Base-by-base conservation (phyloP, 768 basidiomycete genomes). In the Pleurotus cornucopiae region DNA sequence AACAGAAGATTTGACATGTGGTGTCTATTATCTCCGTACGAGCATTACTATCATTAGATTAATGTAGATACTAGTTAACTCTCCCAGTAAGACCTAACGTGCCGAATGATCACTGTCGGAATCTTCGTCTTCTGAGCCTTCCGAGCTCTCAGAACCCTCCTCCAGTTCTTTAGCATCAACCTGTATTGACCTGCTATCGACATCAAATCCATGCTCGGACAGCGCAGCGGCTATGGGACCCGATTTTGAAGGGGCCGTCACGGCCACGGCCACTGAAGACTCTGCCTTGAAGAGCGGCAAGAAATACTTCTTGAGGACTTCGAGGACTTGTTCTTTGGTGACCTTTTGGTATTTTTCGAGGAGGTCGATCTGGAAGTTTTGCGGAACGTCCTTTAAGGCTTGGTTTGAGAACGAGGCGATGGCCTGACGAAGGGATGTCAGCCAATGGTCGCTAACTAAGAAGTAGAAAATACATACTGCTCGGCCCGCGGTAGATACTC, bases 331-430 rank as follows among this genome's bases (percentile, higher is more conserved):
- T 4, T 83, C 81, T 64, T 86, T 86, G 14, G 86, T 88, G 56
- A 98, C 81, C n/a, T 72, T 71, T 76, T 93, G 88, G 64, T 85
- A 89, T 65, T 85, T 83, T 61, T 86, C 81, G 45, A 96, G 76
- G n/a, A 94, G 78, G 53, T 87, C 80, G 21, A 89, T 75, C 62
- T 89, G 86, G 64, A 89, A 76, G 58, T 85, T 81, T 64, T 87
- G 85, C 4, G 86, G 73, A 7, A 98, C 82, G 30, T 86, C 89
- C 65, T 90, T 91, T n/a, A 99, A 76, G 0, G 87, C 90, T 74
- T 97, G 92, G 71, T 98, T 95, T 26, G 80, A 75, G 71, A 97
- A 98, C 0, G 94, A 96, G 21, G 82, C 78, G 39, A 82, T 67
- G 0, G 94, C 93, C 92, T 94, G 62, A 3, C 47, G 4, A 54